Percentiles rank a stretch among this genome's conserved stretches.
Conservation (phyloP, 257 asterid genomes). For the Asclepias syriaca region DNA sequence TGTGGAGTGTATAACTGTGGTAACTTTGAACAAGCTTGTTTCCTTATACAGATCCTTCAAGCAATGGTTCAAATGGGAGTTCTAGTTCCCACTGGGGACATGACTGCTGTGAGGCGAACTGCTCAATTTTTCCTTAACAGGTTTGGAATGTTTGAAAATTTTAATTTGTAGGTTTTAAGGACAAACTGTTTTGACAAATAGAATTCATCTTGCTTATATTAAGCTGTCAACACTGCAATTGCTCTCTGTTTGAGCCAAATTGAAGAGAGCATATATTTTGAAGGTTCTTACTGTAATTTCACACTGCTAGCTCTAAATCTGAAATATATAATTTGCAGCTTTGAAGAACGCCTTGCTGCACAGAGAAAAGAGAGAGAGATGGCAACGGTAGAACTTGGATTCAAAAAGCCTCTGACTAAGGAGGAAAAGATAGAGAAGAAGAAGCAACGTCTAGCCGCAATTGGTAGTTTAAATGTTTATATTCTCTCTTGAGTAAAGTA, state of each 20-base stretch:
- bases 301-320: not conserved
- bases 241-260: not conserved
- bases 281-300: not conserved
- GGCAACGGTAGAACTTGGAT: constrained; percentile 69
- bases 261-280: not conserved
- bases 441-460: constrained; percentile 92
- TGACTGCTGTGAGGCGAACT: constrained; percentile 91
- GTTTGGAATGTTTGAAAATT: constrained; percentile 23
- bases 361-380: constrained; percentile 80
- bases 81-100: constrained; percentile 86
- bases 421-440: constrained; percentile 68
- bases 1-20: not conserved
- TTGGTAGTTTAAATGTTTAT: constrained; percentile 45
- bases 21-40: not conserved
- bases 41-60: constrained; percentile 63
- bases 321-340: constrained; percentile 40
- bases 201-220: not conserved
- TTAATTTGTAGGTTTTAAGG: not conserved
- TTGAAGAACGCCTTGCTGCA: constrained; percentile 82
- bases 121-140: constrained; percentile 89
- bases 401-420: constrained; percentile 70
- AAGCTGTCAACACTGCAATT: not conserved
- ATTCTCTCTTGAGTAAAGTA: constrained; percentile 1
- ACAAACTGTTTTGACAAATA: not conserved
- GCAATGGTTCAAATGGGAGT: constrained; percentile 93